These are phyloP conservation scores for Raphidocelis subcapitata DNA, from an alignment of 139 green algal species.

Conservation along the genomic window DNA sequence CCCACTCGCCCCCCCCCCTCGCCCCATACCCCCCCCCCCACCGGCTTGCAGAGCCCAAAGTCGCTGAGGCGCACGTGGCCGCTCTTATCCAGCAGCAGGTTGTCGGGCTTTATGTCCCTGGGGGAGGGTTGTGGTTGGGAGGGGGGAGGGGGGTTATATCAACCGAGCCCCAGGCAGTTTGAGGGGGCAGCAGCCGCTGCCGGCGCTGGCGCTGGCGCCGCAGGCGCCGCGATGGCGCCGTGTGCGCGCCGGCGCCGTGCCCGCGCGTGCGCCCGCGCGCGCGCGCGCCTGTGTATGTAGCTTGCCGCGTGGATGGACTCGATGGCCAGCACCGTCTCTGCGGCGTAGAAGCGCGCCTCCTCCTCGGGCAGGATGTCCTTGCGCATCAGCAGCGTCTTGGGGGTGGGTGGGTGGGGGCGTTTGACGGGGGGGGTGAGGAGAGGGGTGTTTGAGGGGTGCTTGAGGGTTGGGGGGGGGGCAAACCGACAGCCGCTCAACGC, in stretches of 20 bases:
- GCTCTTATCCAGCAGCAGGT: slow-evolving; percentile 84
- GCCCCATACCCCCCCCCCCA: slow-evolving; percentile 49
- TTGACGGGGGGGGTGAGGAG: background rate
- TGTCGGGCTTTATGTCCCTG: slow-evolving; percentile 98
- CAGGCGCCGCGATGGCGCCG: no score
- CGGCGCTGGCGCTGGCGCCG: no score
- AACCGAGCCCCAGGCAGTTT: no score
- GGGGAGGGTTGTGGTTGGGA: no score
- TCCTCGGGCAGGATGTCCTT: slow-evolving; percentile 91
- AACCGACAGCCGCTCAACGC: no score
- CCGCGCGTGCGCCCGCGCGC: no score
- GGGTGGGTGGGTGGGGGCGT: no score
- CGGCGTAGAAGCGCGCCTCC: slow-evolving; percentile 89
- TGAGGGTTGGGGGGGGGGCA: no score
- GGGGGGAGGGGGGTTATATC: no score
- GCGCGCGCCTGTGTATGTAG: slow-evolving; percentile 93
- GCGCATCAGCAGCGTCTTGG: slow-evolving; percentile 97
- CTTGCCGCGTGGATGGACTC: slow-evolving; percentile 84
- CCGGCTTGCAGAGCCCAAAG: slow-evolving; percentile 97
- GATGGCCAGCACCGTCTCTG: slow-evolving; percentile 87
- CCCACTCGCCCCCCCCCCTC: background rate
- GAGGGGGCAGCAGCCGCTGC: no score
- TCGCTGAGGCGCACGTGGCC: slow-evolving; percentile 97
- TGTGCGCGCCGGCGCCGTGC: no score
- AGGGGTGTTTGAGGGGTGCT: no score